Base-by-base conservation (phyloP, 768 basidiomycete species). In the Krasilnikovozyma curviuscula region DNA sequence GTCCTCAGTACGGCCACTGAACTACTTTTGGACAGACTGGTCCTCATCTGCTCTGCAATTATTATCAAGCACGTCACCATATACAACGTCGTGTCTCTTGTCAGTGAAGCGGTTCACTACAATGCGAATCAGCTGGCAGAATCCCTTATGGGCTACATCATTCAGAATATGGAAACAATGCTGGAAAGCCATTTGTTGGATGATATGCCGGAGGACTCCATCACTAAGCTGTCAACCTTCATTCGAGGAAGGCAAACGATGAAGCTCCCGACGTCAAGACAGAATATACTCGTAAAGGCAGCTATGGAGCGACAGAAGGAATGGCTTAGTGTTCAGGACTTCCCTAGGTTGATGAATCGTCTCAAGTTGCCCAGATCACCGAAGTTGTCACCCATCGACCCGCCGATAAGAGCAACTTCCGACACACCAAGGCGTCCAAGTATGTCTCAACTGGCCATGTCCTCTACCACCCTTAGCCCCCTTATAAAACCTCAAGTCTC, bases 1-100 rank as follows among this genome's bases (percentile, higher is more conserved):
- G 77, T 95, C 14, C 74, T 93, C 63, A 78, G 78, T 30, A 79
- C 76, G 16, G 84, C 88, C 30, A 88, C 81, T 54, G 86, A 97
- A 64, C 66, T 97, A 3, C 71, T 93, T 8, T 68, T 95, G n/a
- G 83, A 83, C 58, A 76, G 78, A 18, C 73, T 97, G 18, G 73
- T 84, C 30, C 71, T 83, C 2, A 65, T 91, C 23, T 93, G 88
- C 65, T 89, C 88, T 1, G 67, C 69, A 8, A 71, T 80, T 35
- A 72, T 95, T 44, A 69, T 86, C 31, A 67, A 69, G 32, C 71
- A 75, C 59, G 69, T 79, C 43, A 79, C 74, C 46, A 68, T 79
- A 50, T 68, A 74, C 62, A 97, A 93, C 50, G 81, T 77, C 1
- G 79, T 77, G 51, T 76, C 78, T 53, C 68, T 95, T 33, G 76